These are phyloP conservation scores for Fomitiporia mediterranea DNA, from an alignment of 1,284 basidiomycete species.

Conservation along the genomic window DNA sequence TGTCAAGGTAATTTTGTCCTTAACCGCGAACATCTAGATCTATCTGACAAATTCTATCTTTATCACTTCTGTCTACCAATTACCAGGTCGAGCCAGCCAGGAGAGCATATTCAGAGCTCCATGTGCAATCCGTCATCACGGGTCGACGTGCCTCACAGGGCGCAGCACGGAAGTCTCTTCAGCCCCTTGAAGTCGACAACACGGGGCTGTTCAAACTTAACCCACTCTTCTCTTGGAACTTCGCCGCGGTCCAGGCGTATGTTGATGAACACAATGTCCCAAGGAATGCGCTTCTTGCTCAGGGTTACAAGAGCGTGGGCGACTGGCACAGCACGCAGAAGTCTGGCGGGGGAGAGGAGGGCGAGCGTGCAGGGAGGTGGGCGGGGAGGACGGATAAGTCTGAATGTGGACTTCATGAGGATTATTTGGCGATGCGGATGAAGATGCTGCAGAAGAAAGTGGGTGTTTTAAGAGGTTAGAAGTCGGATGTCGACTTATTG, in stretches of 20 bases:
- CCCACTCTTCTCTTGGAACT: constrained; percentile 89
- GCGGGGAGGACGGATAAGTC: constrained; percentile 83
- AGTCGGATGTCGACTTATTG: not conserved
- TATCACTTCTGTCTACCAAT: not conserved
- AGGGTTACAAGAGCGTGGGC: constrained; percentile 93
- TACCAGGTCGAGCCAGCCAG: constrained; percentile 87
- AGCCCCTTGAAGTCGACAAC: constrained; percentile 87
- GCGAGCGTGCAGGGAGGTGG: constrained; percentile 91
- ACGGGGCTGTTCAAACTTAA: constrained; percentile 95
- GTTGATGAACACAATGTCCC: constrained; percentile 83
- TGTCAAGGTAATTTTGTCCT: constrained; percentile 64
- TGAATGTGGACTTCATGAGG: constrained; percentile 92
- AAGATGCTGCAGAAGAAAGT: constrained; percentile 26
- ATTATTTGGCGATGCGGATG: constrained; percentile 71
- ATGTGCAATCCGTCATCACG: constrained; percentile 88
- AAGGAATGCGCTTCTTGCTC: constrained; percentile 81
- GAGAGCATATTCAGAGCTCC: constrained; percentile 79
- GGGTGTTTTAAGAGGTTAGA: not conserved
- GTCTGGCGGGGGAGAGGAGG: constrained; percentile 64
- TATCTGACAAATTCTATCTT: not conserved
- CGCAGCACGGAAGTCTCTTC: constrained; percentile 75
- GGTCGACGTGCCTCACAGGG: constrained; percentile 93
- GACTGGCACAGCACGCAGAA: constrained; percentile 94
- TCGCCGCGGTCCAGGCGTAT: constrained; percentile 83
- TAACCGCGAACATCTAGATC: not conserved